Base-by-base conservation (phyloP, 192 early-diverging fungal species). In the Paraglomus brasilianum region DNA sequence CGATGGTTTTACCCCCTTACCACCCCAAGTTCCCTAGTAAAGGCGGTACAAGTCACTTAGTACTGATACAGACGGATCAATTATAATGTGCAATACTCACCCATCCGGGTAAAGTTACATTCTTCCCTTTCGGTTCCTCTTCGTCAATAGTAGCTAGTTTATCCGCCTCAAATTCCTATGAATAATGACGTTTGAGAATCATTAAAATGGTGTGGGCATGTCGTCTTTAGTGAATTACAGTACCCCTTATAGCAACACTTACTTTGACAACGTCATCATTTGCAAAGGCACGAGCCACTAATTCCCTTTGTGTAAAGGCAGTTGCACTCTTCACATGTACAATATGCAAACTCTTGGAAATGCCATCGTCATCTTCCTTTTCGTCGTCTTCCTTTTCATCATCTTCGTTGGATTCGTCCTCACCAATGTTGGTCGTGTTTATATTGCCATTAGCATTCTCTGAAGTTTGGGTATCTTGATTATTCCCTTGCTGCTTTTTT, bases 271-370 rank as follows among this genome's bases (percentile, higher is more conserved):
- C 87, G 66, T 96, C 87, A 69, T 98, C 95, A 63, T 95, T 90
- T 9, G 95, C 92, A 83, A 98, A 98, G 14, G 97, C 97, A 70
- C 93, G 87, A 58, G 89, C 88, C 41, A 98, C 92, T 41, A 98
- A 78, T 38, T 95, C 91, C 44, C 87, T 84, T 68, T 93, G 92
- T 4, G 84, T 81, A 40, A 87, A 92, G 13, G 81, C 78, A 24
- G 76, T 74, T 1, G 81, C 78, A 7, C 79, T 81, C 51, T 81
- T 84, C 17, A 73, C 70, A 63, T 87, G 86, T 0, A 89, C 83
- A 79, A 89, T 83, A 38, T 80, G 78, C 15, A 59, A 69, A 58
- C 72, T 79, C 4, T 59, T 49, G 38, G 74, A 71, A 0, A 71
- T 71, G 21, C 39, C 62, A 39, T 79, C 81, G 13, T 74, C 78